Conservation (phyloP, 225 moss, liverwort and hornwort genomes). For the Climacium dendroides region DNA sequence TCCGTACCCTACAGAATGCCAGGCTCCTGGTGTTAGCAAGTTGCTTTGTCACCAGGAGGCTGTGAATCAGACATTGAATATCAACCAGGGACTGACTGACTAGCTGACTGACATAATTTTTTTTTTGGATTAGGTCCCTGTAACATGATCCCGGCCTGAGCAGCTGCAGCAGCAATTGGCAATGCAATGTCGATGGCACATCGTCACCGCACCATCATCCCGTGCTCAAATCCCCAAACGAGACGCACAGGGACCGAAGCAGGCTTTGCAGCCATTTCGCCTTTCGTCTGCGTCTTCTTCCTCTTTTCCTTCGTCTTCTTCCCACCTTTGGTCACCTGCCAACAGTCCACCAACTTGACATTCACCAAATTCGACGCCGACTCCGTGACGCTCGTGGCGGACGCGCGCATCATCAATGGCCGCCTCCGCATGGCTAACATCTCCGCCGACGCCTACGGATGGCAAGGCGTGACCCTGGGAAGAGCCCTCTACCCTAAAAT, state of each 20-base stretch:
- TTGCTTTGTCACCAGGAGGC: neutral
- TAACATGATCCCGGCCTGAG: neutral
- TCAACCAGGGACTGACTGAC: neutral
- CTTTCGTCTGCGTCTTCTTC: neutral
- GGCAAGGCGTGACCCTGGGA: neutral
- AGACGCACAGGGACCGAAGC: neutral
- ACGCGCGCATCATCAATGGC: neutral
- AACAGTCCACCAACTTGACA: constrained; percentile 2
- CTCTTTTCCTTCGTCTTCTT: neutral
- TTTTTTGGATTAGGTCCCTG: neutral
- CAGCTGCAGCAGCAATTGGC: neutral
- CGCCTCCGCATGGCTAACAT: neutral
- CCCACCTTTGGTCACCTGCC: neutral
- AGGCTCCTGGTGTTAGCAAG: no score
- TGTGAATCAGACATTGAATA: neutral
- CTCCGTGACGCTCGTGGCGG: constrained; percentile 5
- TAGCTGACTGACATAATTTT: neutral
- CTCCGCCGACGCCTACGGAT: neutral
- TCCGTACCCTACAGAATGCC: no score
- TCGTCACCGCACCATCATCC: neutral
- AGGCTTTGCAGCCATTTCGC: neutral
- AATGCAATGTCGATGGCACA: neutral
- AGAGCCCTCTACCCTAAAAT: neutral
- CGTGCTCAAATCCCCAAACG: neutral
- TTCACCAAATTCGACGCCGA: neutral